Evolutionary conservation across 2,329 filamentous ascomycete species (phyloP).

Genomic region (Lachnellula suecica): DNA sequence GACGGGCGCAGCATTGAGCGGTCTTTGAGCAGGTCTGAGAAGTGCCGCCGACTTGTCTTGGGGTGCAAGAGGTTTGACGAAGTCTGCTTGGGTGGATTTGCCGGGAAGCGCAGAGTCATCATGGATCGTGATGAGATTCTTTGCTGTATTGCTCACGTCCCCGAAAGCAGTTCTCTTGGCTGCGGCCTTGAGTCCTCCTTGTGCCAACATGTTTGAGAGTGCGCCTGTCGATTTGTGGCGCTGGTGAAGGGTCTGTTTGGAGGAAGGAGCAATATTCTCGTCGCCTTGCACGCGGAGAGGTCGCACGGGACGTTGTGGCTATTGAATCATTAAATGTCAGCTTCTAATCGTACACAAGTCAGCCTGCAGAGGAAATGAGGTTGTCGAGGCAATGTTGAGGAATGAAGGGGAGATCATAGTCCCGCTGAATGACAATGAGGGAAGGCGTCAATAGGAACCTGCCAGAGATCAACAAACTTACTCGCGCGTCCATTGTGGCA

Average conservation of each 20-base stretch:
- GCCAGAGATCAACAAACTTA: slow-evolving; percentile 31
- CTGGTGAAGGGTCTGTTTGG: slow-evolving; percentile 67
- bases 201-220: slow-evolving; percentile 51
- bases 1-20: slow-evolving; percentile 34
- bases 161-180: slow-evolving; percentile 78
- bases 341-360: slow-evolving; percentile 8
- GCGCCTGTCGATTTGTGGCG: slow-evolving; percentile 77
- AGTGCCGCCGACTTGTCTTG: slow-evolving; percentile 43
- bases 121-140: slow-evolving; percentile 40
- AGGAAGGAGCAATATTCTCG: slow-evolving; percentile 63
- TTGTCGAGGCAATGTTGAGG: slow-evolving; percentile 20
- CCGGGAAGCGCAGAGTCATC: slow-evolving; percentile 54
- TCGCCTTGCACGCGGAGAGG: slow-evolving; percentile 60
- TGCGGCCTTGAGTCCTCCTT: slow-evolving; percentile 58
- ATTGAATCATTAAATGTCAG: slow-evolving; percentile 30
- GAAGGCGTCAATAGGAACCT: not conserved
- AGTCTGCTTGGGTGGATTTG: slow-evolving; percentile 37
- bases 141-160: slow-evolving; percentile 72
- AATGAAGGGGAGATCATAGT: slow-evolving; percentile 14
- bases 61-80: slow-evolving; percentile 27
- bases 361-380: slow-evolving; percentile 15
- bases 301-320: slow-evolving; percentile 70
- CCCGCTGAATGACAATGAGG: not conserved
- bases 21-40: slow-evolving; percentile 63
- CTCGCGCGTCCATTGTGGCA: slow-evolving; percentile 41